Evolutionary conservation across 768 basidiomycete genomes (phyloP).

Genomic region (Termitomyces sp.): DNA sequence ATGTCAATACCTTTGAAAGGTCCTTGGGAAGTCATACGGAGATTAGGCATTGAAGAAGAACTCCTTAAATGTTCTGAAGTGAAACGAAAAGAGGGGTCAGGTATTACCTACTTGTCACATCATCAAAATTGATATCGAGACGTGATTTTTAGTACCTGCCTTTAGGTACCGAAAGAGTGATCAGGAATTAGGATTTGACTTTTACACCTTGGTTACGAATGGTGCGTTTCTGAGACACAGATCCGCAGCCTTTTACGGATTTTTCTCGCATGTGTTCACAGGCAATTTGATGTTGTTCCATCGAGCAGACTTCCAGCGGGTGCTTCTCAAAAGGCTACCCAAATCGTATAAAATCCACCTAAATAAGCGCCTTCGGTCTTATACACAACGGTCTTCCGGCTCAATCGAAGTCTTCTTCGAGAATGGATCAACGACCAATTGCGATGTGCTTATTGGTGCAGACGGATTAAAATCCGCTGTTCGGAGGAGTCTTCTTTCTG

Average conservation of each 20-base stretch:
- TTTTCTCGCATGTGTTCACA: slow-evolving; percentile 18
- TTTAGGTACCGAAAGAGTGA: slow-evolving; percentile 61
- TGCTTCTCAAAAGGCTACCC: slow-evolving; percentile 45
- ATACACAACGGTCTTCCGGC: slow-evolving; percentile 35
- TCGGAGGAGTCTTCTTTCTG: slow-evolving; percentile 31
- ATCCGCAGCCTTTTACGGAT: background rate
- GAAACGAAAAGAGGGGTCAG: slow-evolving; percentile 33
- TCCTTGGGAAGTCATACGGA: slow-evolving; percentile 42
- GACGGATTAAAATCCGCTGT: slow-evolving; percentile 62
- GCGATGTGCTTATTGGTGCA: slow-evolving; percentile 67
- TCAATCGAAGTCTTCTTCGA: slow-evolving; percentile 49
- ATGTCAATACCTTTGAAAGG: slow-evolving; percentile 21
- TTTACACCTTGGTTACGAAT: slow-evolving; percentile 49
- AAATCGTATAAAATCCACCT: slow-evolving; percentile 40
- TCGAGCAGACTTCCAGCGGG: slow-evolving; percentile 61
- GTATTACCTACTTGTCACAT: slow-evolving; percentile 16
- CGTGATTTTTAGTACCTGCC: slow-evolving; percentile 32
- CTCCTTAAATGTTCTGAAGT: slow-evolving; percentile 32
- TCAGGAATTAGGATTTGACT: slow-evolving; percentile 43
- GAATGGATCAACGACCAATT: slow-evolving; percentile 53
- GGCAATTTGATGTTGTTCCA: slow-evolving; percentile 52
- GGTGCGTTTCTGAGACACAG: slow-evolving; percentile 30
- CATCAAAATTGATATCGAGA: background rate
- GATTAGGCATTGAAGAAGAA: slow-evolving; percentile 41
- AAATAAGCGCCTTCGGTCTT: slow-evolving; percentile 55